Evolutionary conservation across 108 stramenopile genomes (phyloP), one percentile per base, ranked within the genome.

Genomic region (Ochromonas danica): DNA sequence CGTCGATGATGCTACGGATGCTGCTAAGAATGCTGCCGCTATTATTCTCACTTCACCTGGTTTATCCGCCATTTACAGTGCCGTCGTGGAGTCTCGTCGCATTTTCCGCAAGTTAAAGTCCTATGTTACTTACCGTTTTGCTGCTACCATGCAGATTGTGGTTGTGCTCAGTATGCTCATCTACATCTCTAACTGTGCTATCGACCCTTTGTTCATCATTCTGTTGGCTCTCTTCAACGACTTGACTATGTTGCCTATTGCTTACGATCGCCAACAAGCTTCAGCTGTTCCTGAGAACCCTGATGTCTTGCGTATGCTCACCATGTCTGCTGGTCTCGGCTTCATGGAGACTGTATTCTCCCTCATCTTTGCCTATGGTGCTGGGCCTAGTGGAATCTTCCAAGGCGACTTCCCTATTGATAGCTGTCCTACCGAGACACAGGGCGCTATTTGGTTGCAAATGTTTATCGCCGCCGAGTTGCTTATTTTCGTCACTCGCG

Each of bases 1-100:
- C 14, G 93, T 95, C 6, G 85, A 89, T 39, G 93, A 90, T 60
- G 91, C 92, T 30, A 94, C 93, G 1, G 94, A 95, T 85, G 94
- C 93, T 6, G 93, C 95, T 25, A 89, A 90, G 77, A 92, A 90
- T 81, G 93, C 95, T 35, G 91, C 91, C 1, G 93, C 92, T 67
- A 85, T 94, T 36, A 91, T 95, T 41, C 79, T 95, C 33, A 93
- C 93, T 1, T 83, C 90, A 65, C 88, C 89, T 1, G 94, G 94
- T 45, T 85, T 95, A 10, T 81, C 84, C 70, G 89, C 90, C 27
- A 92, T 95, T 38, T 51, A 51, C 22, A 87, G 88, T 35, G 92
- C 92, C 40, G 89, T 94, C 40, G 71, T 92, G 1, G 88, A 89
- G 61, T 88, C 89, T 40, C 85, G 92, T 17, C 82, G 89, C 25